phyloP scores from a whole-genome alignment of 352 stramenopile species.

The Pythium phragmitis region DNA sequence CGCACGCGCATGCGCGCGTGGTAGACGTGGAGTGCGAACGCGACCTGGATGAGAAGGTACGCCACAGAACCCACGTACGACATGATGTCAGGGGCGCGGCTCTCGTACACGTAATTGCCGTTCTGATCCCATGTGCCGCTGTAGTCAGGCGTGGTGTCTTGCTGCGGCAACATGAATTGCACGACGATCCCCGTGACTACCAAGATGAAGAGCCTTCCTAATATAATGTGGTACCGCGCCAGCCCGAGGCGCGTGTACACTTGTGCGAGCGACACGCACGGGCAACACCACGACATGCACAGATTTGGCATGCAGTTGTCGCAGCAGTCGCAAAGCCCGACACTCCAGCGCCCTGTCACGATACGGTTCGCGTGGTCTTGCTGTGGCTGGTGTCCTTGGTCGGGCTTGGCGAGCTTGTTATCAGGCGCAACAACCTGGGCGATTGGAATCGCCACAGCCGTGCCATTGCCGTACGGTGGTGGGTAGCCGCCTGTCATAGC shows the following conservation, averaged over 20 bases:
- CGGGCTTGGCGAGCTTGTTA: neutral
- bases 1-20: conserved; percentile 16
- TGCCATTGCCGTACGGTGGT: neutral
- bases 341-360: conserved; percentile 3
- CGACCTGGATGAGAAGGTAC: neutral
- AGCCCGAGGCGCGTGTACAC: conserved; percentile 28
- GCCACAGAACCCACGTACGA: neutral
- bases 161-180: neutral
- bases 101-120: conserved; percentile 9
- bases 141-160: neutral
- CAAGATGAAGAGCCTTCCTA: conserved; percentile 8
- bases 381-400: neutral
- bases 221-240: conserved; percentile 6
- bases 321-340: conserved; percentile 31
- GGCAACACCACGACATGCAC: conserved; percentile 35
- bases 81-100: neutral
- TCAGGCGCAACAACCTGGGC: neutral
- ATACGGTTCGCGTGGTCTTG: conserved; percentile 3
- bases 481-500: neutral
- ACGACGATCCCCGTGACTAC: conserved; percentile 3
- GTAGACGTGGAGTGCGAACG: conserved; percentile 5
- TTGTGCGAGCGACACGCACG: conserved; percentile 31
- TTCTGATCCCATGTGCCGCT: neutral
- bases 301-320: conserved; percentile 29
- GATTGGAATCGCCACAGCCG: neutral